Evolutionary conservation across 192 early-diverging fungal genomes (phyloP), one percentile per base, ranked within the genome.

Genomic region (Backusella morwellensis): DNA sequence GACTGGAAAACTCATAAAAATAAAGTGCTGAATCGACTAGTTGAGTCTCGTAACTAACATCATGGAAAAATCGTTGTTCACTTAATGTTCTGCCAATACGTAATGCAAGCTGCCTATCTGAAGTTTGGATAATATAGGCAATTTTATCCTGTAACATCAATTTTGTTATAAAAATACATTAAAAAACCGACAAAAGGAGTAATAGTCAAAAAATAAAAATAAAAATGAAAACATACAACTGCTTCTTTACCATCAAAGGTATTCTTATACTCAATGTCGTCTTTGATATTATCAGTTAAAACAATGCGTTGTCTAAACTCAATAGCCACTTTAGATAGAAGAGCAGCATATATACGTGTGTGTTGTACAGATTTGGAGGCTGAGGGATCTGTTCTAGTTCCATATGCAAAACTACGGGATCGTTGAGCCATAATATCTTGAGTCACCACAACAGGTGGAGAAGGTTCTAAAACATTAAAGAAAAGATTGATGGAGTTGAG

Each of bases 1-100:
- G 50, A 59, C 74, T 35, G 21, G 59, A 34, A 81, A 97, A 96
- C 66, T 91, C 86, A 75, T 97, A 99, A 17, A 99, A 76, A 74
- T 97, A 94, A 68, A 89, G 83, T 6, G 89, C 73, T 69, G 91
- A 91, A 77, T 97, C 96, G 9, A 95, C 88, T 70, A 98, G 90
- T 11, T 93, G 86, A 81, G 92, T 92, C 68, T 92, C 91, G 76
- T 93, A 96, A 11, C 85, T 88, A 12, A 98, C 96, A 84, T 99
- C 95, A 77, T 96, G 94, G 81, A 99, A 96, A 72, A 98, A 92
- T 21, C 88, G 87, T 84, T 99, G 97, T 54, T 93, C 90, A 80
- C 95, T 96, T 70, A 99, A 79, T 19, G 95, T 92, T 23, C 96
- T 89, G 11, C 97, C 97, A 4, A 97, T 82, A 2, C 96, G 85